Base-by-base conservation (phyloP, 2,329 filamentous ascomycete genomes). In the Pseudonectria buxi region DNA sequence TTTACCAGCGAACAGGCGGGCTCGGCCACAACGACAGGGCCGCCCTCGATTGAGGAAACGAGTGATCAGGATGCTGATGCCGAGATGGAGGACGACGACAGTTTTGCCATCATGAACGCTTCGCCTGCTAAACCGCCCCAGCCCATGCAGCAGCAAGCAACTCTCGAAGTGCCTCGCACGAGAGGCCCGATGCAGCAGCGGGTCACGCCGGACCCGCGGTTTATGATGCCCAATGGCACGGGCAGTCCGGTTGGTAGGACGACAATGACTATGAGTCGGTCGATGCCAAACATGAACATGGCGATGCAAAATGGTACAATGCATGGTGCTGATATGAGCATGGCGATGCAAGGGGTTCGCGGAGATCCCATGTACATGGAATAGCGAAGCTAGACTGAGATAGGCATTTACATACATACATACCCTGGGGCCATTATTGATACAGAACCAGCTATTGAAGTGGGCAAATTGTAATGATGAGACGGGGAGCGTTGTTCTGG, bases 71-170 rank as follows among this genome's bases (percentile, higher is more conserved):
- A 65, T 44, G 63, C 58, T 4, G 63, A 65, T 36, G 62, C 62
- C 7, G 68, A 71, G 37, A 78, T 78, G 74, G 74, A 78, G 30
- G 74, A 78, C 26, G 72, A 74, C 33, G 72, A 75, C 30, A 67
- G 63, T 35, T 76, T 72, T 40, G 64, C 69, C 7, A 68, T 74
- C 35, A 69, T 75, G 51, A 63, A 60, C 33, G 53, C 63, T 3
- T 63, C 64, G 16, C 54, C 62, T 4, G 46, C 58, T 6, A 66
- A 68, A 39, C 45, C 58, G 5, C 55, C 59, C 7, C 55, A 60
- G 14, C 54, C 59, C 12, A 53, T 66, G 37, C 65, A 65, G 36
- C 57, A 62, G 28, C 63, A 66, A 24, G 51, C 57, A 10, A 57
- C 62, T 4, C 59, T 72, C 10, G 67, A 71, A 12, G 63, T 70